Evolutionary conservation across 177 flowering plant genomes (phyloP).

Genomic region (Vitis hybrid): DNA sequence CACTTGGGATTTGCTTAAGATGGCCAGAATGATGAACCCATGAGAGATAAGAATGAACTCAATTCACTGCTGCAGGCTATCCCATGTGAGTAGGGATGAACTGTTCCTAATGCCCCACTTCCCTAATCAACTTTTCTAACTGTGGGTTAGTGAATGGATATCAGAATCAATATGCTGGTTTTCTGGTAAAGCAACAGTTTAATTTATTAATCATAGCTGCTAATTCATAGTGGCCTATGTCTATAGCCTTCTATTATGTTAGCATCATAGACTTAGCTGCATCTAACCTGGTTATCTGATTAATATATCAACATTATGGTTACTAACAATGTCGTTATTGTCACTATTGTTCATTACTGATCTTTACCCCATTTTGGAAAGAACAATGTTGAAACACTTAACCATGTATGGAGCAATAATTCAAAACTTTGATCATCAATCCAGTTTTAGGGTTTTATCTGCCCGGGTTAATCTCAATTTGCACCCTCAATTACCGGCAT

Average conservation of each 20-base stretch:
- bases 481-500: no score
- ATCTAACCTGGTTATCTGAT: neutral
- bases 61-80: neutral
- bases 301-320: neutral
- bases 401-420: neutral
- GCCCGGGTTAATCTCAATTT: no score
- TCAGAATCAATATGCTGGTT: no score
- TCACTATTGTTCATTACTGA: neutral
- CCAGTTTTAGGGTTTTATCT: no score
- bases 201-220: no score
- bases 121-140: neutral
- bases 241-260: neutral
- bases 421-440: neutral
- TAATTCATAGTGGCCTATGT: neutral
- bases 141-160: neutral
- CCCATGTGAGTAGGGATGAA: neutral
- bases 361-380: neutral
- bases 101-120: neutral
- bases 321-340: neutral
- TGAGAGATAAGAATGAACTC: neutral
- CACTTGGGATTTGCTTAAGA: no score
- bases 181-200: no score
- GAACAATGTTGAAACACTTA: neutral
- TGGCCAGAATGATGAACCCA: neutral
- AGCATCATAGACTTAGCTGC: neutral